Conservation (phyloP, 768 basidiomycete genomes). For the Sporobolomyces pararoseus region DNA sequence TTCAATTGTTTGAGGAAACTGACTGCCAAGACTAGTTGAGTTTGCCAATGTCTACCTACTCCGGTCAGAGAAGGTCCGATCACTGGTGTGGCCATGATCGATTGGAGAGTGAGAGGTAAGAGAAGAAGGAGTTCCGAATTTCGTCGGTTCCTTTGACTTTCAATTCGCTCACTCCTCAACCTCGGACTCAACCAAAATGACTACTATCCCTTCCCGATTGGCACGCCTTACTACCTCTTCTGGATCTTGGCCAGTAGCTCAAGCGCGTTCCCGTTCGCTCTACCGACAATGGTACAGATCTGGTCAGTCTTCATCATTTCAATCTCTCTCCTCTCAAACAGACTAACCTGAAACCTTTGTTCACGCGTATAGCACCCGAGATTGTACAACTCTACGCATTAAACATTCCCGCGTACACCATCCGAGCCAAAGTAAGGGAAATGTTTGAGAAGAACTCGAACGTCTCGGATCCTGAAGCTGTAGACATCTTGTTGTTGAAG, state of each 20-base stretch:
- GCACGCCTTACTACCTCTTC: conserved; percentile 68
- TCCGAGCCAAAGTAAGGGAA: conserved; percentile 77
- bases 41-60: conserved; percentile 74
- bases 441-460: conserved; percentile 81
- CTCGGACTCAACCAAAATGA: conserved; percentile 52
- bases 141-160: too few species aligned
- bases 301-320: conserved; percentile 52
- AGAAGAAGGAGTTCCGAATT: background rate
- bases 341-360: background rate
- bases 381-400: conserved; percentile 72
- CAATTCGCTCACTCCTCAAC: background rate
- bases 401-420: conserved; percentile 67
- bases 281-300: conserved; percentile 93
- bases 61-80: conserved; percentile 54
- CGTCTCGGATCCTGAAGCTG: conserved; percentile 71
- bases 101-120: background rate
- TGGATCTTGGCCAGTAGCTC: conserved; percentile 57
- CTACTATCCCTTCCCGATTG: conserved; percentile 84
- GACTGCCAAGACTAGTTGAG: conserved; percentile 79
- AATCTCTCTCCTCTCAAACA: conserved; percentile 15
- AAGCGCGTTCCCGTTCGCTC: conserved; percentile 65
- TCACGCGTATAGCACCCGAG: conserved; percentile 63
- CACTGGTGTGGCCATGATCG: conserved; percentile 2
- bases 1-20: conserved; percentile 64
- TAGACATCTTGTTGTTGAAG: conserved; percentile 84